phyloP scores from a whole-genome alignment of 192 early-diverging fungal genomes.

The Rhizoclosmatium globosum region DNA sequence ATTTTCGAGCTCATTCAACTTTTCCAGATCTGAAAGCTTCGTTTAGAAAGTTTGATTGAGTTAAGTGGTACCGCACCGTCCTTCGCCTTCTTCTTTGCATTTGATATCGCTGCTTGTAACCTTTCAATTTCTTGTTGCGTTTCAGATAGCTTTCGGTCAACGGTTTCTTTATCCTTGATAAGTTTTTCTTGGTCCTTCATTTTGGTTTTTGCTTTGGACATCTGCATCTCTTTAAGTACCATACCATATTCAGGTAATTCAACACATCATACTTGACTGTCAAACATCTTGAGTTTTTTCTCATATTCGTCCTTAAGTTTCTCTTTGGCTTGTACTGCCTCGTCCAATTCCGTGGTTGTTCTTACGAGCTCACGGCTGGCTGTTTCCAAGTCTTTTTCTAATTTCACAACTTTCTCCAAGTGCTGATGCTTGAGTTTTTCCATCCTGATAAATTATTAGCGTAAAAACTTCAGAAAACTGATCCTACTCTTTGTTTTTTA shows the following conservation, averaged over 20 bases:
- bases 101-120: slow-evolving; percentile 21
- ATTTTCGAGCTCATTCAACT: slow-evolving; percentile 47
- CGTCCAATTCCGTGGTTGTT: slow-evolving; percentile 34
- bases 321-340: slow-evolving; percentile 42
- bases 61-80: slow-evolving; percentile 43
- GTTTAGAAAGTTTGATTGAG: not conserved
- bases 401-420: slow-evolving; percentile 37
- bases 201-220: slow-evolving; percentile 49
- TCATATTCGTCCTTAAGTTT: slow-evolving; percentile 58
- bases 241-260: not conserved
- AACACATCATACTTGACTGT: slow-evolving; percentile 36
- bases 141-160: slow-evolving; percentile 38
- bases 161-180: slow-evolving; percentile 45
- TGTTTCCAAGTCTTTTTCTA: slow-evolving; percentile 50
- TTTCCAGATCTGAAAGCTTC: slow-evolving; percentile 50
- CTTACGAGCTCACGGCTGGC: slow-evolving; percentile 38
- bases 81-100: slow-evolving; percentile 57
- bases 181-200: slow-evolving; percentile 50
- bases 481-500: slow-evolving; percentile 52
- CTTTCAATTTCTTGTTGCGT: slow-evolving; percentile 53
- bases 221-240: not conserved
- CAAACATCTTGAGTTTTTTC: slow-evolving; percentile 46
- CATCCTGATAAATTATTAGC: slow-evolving; percentile 32
- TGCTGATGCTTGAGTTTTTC: slow-evolving; percentile 49
- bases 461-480: not conserved